Evolutionary conservation across 164 flowering plant genomes (phyloP).

Genomic region (Amborella trichopoda): DNA sequence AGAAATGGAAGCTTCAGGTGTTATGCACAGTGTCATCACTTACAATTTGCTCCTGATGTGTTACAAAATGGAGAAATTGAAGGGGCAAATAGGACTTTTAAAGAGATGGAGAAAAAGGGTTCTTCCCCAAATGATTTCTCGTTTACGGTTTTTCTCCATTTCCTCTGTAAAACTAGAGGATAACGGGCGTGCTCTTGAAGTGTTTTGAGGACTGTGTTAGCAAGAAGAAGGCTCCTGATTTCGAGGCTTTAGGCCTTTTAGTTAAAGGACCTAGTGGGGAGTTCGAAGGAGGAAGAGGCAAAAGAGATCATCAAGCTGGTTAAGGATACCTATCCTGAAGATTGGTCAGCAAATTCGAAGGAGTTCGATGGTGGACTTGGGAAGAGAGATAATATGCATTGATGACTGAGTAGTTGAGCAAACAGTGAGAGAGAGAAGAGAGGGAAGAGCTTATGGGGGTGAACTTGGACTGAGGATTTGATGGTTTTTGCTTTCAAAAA

Average conservation of each 20-base stretch:
- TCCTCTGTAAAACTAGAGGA: conserved; percentile 32
- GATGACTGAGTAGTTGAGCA: too few relatives aligned
- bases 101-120: conserved; percentile 30
- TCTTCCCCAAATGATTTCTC: conserved; percentile 61
- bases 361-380: too few relatives aligned
- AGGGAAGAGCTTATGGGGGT: too few relatives aligned
- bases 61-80: conserved; percentile 46
- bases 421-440: too few relatives aligned
- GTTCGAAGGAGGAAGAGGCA: conserved; percentile 32
- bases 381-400: too few relatives aligned
- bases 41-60: conserved; percentile 52
- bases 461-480: too few relatives aligned
- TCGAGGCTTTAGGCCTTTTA: conserved; percentile 36
- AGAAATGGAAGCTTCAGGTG: conserved; percentile 47
- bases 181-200: conserved; percentile 33
- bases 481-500: too few relatives aligned
- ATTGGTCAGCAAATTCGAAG: too few relatives aligned
- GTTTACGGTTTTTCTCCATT: conserved; percentile 40
- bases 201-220: conserved; percentile 55
- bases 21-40: conserved; percentile 48
- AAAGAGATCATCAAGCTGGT: conserved; percentile 36
- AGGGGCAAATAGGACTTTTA: conserved; percentile 59
- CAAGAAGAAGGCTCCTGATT: conserved; percentile 51
- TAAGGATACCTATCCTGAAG: too few relatives aligned
- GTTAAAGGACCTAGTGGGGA: conserved; percentile 54